Conservation (phyloP, 257 asterid genomes). For the Solanum bulbocastanum region DNA sequence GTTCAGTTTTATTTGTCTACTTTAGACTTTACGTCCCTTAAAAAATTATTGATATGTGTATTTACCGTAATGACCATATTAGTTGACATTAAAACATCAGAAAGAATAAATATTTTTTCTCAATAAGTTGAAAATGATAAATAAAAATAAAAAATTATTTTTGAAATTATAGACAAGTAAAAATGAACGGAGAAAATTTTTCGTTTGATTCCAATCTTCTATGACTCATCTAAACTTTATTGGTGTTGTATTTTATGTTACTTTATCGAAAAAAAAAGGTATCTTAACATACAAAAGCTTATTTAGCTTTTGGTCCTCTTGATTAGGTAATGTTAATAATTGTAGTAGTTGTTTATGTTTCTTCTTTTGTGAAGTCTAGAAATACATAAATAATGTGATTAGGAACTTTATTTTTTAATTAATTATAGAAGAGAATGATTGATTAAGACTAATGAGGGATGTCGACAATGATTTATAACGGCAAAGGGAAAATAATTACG, state of each 20-base stretch:
- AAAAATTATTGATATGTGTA: background rate
- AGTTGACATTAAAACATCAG: too few species aligned
- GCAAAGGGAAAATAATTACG: background rate
- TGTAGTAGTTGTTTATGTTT: background rate
- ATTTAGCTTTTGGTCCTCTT: background rate
- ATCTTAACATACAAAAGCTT: background rate
- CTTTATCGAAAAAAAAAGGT: background rate
- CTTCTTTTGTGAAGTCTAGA: background rate
- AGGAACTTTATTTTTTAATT: background rate
- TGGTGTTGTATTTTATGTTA: background rate
- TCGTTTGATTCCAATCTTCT: background rate
- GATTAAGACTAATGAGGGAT: background rate
- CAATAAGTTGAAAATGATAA: too few species aligned
- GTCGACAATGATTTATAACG: conserved; percentile 23
- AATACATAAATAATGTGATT: background rate
- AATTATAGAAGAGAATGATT: background rate
- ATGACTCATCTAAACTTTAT: background rate
- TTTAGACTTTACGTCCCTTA: fast-evolving
- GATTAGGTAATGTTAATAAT: background rate
- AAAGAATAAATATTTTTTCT: too few species aligned
- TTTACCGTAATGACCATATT: background rate
- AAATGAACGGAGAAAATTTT: too few species aligned
- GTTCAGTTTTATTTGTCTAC: background rate
- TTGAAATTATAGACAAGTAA: too few species aligned
- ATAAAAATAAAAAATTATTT: too few species aligned